Evolutionary conservation across 2,329 filamentous ascomycete genomes (phyloP).

Genomic region (Lomentospora prolificans): DNA sequence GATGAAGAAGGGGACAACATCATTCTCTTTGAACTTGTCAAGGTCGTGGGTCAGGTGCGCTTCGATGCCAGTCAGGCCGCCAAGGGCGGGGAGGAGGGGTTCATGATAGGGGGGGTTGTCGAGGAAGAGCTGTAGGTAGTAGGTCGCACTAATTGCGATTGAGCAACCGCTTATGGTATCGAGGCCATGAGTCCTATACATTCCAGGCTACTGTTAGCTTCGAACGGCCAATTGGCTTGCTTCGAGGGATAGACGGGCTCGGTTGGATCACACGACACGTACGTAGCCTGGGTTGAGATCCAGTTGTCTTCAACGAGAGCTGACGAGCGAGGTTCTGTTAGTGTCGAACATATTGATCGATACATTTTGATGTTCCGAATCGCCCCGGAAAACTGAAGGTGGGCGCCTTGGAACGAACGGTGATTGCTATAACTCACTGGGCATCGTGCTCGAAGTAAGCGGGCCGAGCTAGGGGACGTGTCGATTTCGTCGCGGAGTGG

Average conservation of each 20-base stretch:
- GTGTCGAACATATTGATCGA: too few relatives aligned
- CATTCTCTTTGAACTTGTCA: conserved; percentile 56
- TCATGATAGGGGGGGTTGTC: conserved; percentile 63
- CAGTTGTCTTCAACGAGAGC: conserved; percentile 29
- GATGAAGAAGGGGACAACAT: conserved; percentile 74
- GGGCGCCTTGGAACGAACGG: too few relatives aligned
- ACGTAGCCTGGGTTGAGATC: conserved; percentile 29
- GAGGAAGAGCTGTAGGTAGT: conserved; percentile 76
- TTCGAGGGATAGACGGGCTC: conserved; percentile 3
- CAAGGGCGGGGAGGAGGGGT: conserved; percentile 80
- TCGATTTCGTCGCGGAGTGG: not conserved
- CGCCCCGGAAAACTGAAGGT: too few relatives aligned
- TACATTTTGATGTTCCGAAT: too few relatives aligned
- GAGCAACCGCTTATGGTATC: conserved; percentile 63
- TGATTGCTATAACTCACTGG: not conserved
- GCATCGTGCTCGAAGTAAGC: conserved; percentile 4
- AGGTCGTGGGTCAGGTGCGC: conserved; percentile 69
- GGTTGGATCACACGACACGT: conserved; percentile 12
- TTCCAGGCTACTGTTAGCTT: conserved; percentile 10
- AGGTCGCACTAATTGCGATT: conserved; percentile 79
- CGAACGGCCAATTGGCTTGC: not conserved
- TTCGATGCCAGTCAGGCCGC: conserved; percentile 74
- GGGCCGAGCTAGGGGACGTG: not conserved
- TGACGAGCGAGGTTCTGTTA: conserved; percentile 12
- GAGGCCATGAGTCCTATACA: conserved; percentile 47